Base-by-base conservation (phyloP, 202 grass and related monocot genomes). In the Elaeis oleifera region DNA sequence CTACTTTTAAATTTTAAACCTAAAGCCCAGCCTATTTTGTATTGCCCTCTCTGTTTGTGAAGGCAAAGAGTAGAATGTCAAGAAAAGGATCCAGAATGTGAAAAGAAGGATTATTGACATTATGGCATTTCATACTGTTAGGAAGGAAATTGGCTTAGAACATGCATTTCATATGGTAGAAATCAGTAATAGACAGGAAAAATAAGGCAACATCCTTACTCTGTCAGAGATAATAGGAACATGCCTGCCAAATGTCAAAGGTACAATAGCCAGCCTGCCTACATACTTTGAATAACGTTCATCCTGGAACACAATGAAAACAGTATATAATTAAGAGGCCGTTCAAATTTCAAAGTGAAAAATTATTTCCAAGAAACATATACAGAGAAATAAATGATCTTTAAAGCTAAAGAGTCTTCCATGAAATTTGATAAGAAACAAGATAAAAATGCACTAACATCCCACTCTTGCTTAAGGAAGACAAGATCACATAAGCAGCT, bases 141-240 rank as follows among this genome's bases (percentile, higher is more conserved):
- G 36, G 36, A 44, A 44, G 36, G 9, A 44, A 44, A 44, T 44
- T 24, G 23, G 23, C 23, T 24, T 24, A 25, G 49, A 52, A 5
- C 1, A 4, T 4, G 49, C 70, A 53, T 64, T 17, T 63, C 4
- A 63, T 61, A 39, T 70, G 58, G 60, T 54, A 70, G 4, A 73
- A 67, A 63, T 66, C 28, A 39, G 68, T 6, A 72, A 29, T 57
- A 59, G 53, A 73, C n/a, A 74, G 24, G 49, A 14, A 73, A 54
- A 18, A 52, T 49, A 28, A 51, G 17, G 14, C 32, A 51, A 17
- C 36, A 51, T 54, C 49, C 75, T 80, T 91, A 91, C 92, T 86
- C 71, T 74, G 36, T 97, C 92, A 83, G 84, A 70, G 44, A 97
- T 91, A 76, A 97, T 91, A 73, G 92, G 92, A 68, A 96, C 88